phyloP scores from a whole-genome alignment of 225 moss, liverwort and hornwort genomes.

The Neckera pumila region DNA sequence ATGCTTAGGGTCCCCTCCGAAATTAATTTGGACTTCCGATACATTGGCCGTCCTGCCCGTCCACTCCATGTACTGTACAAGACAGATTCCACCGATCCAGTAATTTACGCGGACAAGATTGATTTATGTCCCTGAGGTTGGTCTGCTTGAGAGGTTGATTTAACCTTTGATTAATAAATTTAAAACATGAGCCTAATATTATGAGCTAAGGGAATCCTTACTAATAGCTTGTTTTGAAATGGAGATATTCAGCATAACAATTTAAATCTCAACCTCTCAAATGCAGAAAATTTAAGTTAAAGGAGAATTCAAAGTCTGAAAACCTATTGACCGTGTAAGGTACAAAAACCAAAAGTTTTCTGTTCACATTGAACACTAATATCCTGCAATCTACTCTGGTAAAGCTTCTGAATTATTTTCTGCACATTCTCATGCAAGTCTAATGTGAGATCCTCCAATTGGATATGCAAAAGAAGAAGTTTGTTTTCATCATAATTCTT shows the following conservation, averaged over 20 bases:
- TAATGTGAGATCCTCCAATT: background rate
- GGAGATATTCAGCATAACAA: too few species aligned
- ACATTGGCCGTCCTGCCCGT: slow-evolving; percentile 6
- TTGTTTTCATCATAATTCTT: background rate
- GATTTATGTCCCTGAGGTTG: background rate
- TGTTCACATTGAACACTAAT: background rate
- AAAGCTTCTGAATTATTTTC: background rate
- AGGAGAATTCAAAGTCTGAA: background rate
- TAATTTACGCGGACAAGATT: background rate
- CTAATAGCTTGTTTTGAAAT: background rate
- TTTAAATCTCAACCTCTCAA: background rate
- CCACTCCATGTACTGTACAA: slow-evolving; percentile 23
- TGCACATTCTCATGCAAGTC: background rate
- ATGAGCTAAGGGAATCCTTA: background rate
- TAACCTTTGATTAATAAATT: background rate
- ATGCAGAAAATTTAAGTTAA: background rate
- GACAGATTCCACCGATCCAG: background rate
- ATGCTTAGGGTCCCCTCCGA: background rate
- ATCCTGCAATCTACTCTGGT: background rate
- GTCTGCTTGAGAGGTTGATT: background rate
- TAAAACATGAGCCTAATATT: too few species aligned
- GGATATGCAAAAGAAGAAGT: background rate
- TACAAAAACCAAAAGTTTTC: background rate
- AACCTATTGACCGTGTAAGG: background rate
- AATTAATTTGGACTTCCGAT: slow-evolving; percentile 2